A percentile compares a stretch with the other conserved stretches of the same genome.
Evolutionary conservation across 148 eudicot genomes (phyloP).

Genomic region (Chenopodium formosanum): DNA sequence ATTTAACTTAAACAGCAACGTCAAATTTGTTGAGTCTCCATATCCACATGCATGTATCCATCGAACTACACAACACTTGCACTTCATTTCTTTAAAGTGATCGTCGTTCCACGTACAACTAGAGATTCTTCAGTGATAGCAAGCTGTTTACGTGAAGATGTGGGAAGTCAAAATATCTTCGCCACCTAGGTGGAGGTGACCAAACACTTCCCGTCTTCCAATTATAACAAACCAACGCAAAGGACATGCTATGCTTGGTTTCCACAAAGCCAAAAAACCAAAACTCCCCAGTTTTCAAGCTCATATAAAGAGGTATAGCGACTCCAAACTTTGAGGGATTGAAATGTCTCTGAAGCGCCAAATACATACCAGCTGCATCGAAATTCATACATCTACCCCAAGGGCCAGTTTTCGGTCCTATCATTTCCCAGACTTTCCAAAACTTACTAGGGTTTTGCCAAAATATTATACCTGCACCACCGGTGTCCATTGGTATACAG

Average conservation of each 20-base stretch:
- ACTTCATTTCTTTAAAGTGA: neutral
- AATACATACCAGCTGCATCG: neutral
- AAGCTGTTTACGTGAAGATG: neutral
- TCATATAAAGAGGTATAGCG: neutral
- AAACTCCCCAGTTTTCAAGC: neutral
- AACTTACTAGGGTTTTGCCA: neutral
- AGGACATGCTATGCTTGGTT: too few relatives aligned
- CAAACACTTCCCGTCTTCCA: neutral
- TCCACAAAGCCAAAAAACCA: neutral
- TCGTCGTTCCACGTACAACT: neutral
- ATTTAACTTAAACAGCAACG: neutral
- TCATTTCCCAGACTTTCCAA: neutral
- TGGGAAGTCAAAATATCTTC: neutral
- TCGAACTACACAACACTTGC: neutral
- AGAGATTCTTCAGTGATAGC: slow-evolving; percentile 1
- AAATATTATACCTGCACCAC: neutral
- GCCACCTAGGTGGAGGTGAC: neutral
- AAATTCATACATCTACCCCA: neutral
- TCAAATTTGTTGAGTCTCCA: neutral
- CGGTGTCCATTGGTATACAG: neutral
- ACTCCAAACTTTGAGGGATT: neutral
- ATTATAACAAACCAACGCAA: neutral
- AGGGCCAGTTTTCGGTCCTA: neutral
- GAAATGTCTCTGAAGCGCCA: neutral
- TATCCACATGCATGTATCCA: neutral